phyloP scores from a whole-genome alignment of 1,284 basidiomycete species.

The Cryptococcus sp. region DNA sequence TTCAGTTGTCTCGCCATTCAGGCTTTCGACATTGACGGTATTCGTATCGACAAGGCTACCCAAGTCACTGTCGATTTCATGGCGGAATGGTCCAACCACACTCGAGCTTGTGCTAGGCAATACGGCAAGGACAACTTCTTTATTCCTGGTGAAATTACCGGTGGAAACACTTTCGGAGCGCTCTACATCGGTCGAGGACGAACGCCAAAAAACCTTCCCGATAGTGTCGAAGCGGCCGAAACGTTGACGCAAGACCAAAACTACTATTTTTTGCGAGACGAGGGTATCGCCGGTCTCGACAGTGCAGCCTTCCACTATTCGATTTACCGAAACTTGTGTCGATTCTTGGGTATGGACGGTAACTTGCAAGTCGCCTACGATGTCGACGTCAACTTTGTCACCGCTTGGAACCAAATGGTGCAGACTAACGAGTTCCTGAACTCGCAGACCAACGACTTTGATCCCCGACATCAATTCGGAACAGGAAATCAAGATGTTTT shows the following conservation, averaged over 20 bases:
- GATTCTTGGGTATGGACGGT: slow-evolving; percentile 88
- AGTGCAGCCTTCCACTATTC: slow-evolving; percentile 85
- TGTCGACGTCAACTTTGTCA: slow-evolving; percentile 69
- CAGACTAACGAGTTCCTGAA: slow-evolving; percentile 81
- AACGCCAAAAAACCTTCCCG: slow-evolving; percentile 56
- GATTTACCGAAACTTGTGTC: slow-evolving; percentile 71
- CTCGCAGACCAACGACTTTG: slow-evolving; percentile 57
- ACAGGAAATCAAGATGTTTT: slow-evolving; percentile 88
- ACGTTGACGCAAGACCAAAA: slow-evolving; percentile 53
- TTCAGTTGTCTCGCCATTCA: slow-evolving; percentile 80
- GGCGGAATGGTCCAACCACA: slow-evolving; percentile 64
- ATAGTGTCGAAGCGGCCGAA: slow-evolving; percentile 61
- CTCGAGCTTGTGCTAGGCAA: slow-evolving; percentile 63
- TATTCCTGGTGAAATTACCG: slow-evolving; percentile 88
- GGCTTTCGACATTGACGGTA: slow-evolving; percentile 80
- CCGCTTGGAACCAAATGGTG: slow-evolving; percentile 83
- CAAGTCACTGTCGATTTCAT: slow-evolving; percentile 79
- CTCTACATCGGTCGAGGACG: slow-evolving; percentile 83
- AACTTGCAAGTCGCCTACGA: slow-evolving; percentile 83
- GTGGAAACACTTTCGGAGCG: slow-evolving; percentile 81
- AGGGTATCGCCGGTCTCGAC: slow-evolving; percentile 61
- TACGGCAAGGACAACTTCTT: slow-evolving; percentile 79
- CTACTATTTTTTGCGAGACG: slow-evolving; percentile 72
- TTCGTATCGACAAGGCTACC: slow-evolving; percentile 89
- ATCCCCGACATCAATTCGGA: slow-evolving; percentile 82